Conservation (phyloP, 2,329 filamentous ascomycete species). For the Clarireedia paspali region DNA sequence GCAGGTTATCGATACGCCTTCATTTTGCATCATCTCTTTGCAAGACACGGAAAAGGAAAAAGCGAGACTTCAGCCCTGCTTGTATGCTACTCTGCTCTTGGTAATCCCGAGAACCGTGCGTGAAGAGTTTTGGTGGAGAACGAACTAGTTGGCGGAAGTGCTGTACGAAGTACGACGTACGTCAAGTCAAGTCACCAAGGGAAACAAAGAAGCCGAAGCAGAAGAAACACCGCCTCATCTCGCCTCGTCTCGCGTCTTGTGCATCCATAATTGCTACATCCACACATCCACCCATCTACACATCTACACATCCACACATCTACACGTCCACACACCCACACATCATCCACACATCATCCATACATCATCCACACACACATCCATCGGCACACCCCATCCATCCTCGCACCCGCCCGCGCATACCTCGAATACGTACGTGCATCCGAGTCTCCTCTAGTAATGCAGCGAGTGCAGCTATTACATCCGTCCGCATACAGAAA, state of each 20-base stretch:
- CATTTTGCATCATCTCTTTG: not conserved
- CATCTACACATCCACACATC: no score
- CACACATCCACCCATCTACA: not conserved
- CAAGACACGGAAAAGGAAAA: not conserved
- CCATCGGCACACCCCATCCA: not conserved
- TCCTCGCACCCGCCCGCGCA: no score
- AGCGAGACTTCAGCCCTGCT: constrained; percentile 5
- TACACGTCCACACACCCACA: no score
- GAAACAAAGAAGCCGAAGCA: not conserved
- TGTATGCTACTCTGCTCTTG: not conserved
- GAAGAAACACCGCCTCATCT: not conserved
- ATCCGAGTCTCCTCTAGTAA: not conserved
- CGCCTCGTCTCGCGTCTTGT: not conserved
- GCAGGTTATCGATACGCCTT: not conserved
- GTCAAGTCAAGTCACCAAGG: not conserved
- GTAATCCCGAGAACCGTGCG: not conserved
- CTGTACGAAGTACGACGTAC: no score
- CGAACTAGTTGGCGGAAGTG: no score
- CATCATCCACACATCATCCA: not conserved
- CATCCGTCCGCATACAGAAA: not conserved
- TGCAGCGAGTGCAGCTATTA: no score
- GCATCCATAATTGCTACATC: not conserved
- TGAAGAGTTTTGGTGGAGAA: no score
- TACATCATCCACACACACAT: not conserved
- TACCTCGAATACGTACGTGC: no score